Evolutionary conservation across 83 land plant species (phyloP).

Genomic region (Thuja plicata): DNA sequence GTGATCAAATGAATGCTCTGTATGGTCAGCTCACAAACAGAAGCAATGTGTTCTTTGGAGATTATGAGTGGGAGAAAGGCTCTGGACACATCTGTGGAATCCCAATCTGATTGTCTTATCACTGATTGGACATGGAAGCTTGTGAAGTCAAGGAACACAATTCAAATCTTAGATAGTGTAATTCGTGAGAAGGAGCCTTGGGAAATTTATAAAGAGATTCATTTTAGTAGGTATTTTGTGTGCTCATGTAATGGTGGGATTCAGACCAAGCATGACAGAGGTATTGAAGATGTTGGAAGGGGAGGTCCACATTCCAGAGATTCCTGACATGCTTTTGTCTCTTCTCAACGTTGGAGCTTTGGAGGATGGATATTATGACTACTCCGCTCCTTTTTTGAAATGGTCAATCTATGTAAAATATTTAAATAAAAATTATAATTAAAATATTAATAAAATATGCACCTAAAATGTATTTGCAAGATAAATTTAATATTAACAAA

Average conservation of each 20-base stretch:
- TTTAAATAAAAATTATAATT: no score
- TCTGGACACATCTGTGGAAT: neutral
- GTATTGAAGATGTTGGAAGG: neutral
- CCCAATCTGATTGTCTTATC: neutral
- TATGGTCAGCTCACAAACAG: no score
- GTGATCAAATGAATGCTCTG: no score
- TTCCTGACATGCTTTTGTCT: neutral
- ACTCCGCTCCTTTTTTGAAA: no score
- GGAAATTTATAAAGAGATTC: neutral
- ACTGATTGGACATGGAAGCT: constrained; percentile 2
- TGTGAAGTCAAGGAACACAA: neutral
- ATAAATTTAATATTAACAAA: no score
- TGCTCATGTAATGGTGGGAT: constrained; percentile 2
- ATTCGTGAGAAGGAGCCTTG: neutral
- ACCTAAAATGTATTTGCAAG: no score
- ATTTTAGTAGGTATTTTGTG: constrained; percentile 1
- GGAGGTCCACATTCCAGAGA: neutral
- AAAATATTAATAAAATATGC: no score
- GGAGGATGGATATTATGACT: neutral
- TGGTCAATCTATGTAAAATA: no score
- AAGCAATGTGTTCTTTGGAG: no score
- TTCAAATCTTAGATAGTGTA: neutral
- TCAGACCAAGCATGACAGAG: neutral
- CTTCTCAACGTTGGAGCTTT: neutral
- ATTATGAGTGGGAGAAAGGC: neutral